A percentile compares a stretch with the other conserved stretches of the same genome.
phyloP scores from a whole-genome alignment of 352 stramenopile species.

The Globisporangium spiculum region DNA sequence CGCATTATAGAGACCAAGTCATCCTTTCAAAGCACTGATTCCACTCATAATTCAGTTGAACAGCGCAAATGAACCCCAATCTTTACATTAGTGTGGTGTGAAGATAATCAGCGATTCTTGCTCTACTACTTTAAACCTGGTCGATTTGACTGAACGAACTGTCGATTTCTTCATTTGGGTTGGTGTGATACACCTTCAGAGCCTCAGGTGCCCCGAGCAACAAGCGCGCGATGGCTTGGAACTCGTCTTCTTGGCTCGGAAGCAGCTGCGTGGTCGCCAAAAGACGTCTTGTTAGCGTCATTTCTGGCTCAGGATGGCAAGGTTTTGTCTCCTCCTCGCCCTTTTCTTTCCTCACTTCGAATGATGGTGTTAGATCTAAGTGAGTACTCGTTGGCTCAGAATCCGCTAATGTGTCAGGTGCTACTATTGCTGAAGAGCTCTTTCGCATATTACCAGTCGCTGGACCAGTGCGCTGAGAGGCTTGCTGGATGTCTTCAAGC shows the following conservation, averaged over 20 bases:
- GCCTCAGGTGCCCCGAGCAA: constrained; percentile 19
- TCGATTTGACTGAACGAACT: constrained; percentile 26
- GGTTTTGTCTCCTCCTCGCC: background rate
- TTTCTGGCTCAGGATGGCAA: background rate
- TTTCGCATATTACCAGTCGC: background rate
- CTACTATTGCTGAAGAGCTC: background rate
- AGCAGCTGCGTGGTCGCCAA: background rate
- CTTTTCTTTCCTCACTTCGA: background rate
- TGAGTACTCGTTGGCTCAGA: background rate
- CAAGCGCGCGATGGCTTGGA: constrained; percentile 32
- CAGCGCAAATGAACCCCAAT: background rate
- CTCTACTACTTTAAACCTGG: background rate
- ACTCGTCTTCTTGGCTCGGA: constrained; percentile 32
- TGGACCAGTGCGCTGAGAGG: background rate
- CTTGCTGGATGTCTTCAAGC: background rate
- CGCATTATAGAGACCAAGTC: constrained; percentile 4
- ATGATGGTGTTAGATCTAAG: background rate
- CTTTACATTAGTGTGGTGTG: background rate
- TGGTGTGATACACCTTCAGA: background rate
- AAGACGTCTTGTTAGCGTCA: background rate
- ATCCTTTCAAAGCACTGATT: background rate
- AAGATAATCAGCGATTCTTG: background rate
- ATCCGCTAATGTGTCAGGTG: background rate
- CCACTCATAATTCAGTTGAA: background rate
- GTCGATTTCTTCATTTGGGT: constrained; percentile 27